Conservation (phyloP, 768 basidiomycete genomes). For the Podaxis mareebaensis region DNA sequence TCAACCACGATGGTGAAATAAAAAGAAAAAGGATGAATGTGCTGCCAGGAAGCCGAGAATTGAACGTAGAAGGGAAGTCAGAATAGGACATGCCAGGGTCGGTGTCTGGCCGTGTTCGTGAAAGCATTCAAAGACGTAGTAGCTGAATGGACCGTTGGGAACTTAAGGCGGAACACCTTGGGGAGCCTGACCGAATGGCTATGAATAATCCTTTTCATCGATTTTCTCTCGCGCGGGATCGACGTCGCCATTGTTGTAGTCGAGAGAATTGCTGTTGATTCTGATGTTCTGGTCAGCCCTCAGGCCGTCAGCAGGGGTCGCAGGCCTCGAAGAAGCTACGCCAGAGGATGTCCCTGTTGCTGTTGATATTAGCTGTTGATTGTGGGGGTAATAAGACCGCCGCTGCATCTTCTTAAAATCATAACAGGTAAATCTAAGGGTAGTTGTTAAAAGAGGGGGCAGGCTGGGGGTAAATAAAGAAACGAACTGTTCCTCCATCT, state of each 20-base stretch:
- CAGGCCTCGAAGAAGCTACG: constrained; percentile 69
- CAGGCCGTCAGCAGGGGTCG: constrained; percentile 62
- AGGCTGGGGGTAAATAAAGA: constrained; percentile 14
- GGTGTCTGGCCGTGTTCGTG: constrained; percentile 9
- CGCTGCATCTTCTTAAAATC: constrained; percentile 93
- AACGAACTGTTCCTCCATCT: constrained; percentile 96
- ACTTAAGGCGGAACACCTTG: background rate
- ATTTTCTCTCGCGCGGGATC: constrained; percentile 37
- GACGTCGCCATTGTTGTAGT: constrained; percentile 27
- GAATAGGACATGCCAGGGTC: constrained; percentile 9
- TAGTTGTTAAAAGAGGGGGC: constrained; percentile 9
- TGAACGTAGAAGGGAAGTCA: background rate
- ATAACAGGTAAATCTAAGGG: constrained; percentile 79
- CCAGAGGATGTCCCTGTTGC: constrained; percentile 77
- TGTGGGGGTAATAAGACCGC: constrained; percentile 87
- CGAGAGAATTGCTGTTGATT: constrained; percentile 40
- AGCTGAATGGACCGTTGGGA: background rate
- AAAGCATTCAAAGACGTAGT: constrained; percentile 6
- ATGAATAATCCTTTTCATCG: constrained; percentile 53
- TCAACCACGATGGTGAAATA: background rate
- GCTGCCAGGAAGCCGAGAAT: constrained; percentile 5
- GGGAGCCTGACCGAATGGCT: constrained; percentile 22
- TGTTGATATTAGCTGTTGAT: constrained; percentile 71
- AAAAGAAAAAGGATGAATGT: background rate
- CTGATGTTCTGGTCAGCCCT: constrained; percentile 36